These are phyloP conservation scores for Dictyostelium intermedium DNA, from an alignment of 78 protist genomes.

Conservation along the genomic window DNA sequence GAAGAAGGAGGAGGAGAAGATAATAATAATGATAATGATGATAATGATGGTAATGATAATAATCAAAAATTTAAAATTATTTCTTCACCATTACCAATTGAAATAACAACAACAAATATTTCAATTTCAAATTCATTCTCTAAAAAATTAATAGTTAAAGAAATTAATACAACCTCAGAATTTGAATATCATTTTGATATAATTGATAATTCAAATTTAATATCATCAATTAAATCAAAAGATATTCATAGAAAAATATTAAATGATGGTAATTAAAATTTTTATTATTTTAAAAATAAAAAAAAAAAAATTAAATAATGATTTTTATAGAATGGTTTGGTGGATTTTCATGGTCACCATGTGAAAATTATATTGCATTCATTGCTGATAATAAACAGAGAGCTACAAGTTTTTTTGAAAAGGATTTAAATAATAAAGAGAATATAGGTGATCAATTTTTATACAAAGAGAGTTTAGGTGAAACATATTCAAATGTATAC, in stretches of 20 bases:
- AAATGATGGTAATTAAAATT: constrained; percentile 35
- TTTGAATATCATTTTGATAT: constrained; percentile 34
- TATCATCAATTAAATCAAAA: background rate
- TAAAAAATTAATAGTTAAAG: constrained; percentile 16
- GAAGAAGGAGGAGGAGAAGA: no score
- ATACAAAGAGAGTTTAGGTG: constrained; percentile 52
- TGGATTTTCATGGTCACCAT: constrained; percentile 51
- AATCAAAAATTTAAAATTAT: background rate
- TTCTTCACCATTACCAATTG: constrained; percentile 22
- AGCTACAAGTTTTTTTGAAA: constrained; percentile 16
- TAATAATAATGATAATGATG: no score
- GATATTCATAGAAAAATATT: constrained; percentile 23
- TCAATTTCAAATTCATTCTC: constrained; percentile 4
- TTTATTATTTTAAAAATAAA: background rate
- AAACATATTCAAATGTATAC: constrained; percentile 11
- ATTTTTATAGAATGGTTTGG: constrained; percentile 62
- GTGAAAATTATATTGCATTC: constrained; percentile 60
- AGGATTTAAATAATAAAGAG: background rate
- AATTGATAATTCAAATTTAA: background rate
- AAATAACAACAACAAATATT: background rate
- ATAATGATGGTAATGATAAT: background rate
- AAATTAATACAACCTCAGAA: background rate
- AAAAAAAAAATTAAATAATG: background rate
- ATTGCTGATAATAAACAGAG: constrained; percentile 9
- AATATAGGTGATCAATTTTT: constrained; percentile 29